Base-by-base conservation (phyloP, 441 rosid species). In the Isatis lusitanica region DNA sequence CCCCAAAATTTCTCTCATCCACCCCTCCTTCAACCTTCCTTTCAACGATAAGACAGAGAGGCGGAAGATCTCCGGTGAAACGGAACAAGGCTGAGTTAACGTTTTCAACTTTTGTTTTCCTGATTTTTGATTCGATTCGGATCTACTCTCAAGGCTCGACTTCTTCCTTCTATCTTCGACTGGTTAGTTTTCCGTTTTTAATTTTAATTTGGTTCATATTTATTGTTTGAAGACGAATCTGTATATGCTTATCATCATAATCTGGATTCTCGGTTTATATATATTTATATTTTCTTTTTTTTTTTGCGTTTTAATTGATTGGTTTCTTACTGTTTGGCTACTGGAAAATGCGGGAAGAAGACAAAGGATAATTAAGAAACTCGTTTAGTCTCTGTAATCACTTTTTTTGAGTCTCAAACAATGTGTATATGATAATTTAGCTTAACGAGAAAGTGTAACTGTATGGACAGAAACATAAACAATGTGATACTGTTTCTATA, bases 21-120 rank as follows among this genome's bases (percentile, higher is more conserved):
- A 21, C 70, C 70, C 9, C 38, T 68, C 7, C 21, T 51, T 12
- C 4, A 55, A 17, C 38, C 46, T 69, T n/a, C 75, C 76, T 58
- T 58, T 35, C 64, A 59, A 51, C 73, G 65, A 71, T 66, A 59
- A 77, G 63, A 65, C 62, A 70, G 13, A 63, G 63, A 17, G 11
- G 30, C 62, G 63, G 63, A 55, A 42, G 62, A 64, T 76, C 67
- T 71, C 43, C 35, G 50, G 63, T 12, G 39, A 13, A 13, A 16
- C 6, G 13, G 13, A 50, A 5, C 17, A 47, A 39, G 15, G 3
- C 67, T 21, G 51, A 61, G 57, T 60, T 35, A 24, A 33, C 47
- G 55, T 44, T 71, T 77, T 83, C 82, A 77, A 48, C 73, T 67
- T 62, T 8, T 18, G 36, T 10, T 52, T 76, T 48, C 9, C 11